Evolutionary conservation across 176 grass and related monocot genomes (phyloP).

Genomic region (Avena eriantha): DNA sequence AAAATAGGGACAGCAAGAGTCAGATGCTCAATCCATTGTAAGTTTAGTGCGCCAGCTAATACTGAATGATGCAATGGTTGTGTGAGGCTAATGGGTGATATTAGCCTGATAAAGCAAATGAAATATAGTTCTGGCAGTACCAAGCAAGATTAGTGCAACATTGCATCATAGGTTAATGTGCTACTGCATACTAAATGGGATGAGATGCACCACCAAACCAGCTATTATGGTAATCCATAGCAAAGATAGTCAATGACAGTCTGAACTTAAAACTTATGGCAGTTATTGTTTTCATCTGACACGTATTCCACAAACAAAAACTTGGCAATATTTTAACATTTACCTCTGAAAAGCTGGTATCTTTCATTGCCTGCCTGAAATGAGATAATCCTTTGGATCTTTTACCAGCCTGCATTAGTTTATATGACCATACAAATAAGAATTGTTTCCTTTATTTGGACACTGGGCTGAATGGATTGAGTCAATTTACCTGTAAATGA

Average conservation of each 20-base stretch:
- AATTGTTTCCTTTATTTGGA: not conserved
- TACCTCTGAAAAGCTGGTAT: slow-evolving; percentile 85
- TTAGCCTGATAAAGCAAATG: slow-evolving; percentile 30
- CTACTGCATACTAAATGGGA: slow-evolving; percentile 7
- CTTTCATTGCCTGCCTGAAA: slow-evolving; percentile 67
- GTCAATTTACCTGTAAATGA: slow-evolving; percentile 90
- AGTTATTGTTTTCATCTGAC: slow-evolving; percentile 7
- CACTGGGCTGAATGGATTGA: slow-evolving; percentile 12
- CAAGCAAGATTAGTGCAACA: slow-evolving; percentile 16
- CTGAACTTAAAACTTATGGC: slow-evolving; percentile 13
- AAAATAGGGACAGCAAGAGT: slow-evolving; percentile 19
- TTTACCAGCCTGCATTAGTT: slow-evolving; percentile 72
- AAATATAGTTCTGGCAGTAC: not conserved
- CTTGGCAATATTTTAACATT: slow-evolving; percentile 13
- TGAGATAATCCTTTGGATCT: slow-evolving; percentile 84
- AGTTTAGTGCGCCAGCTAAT: not conserved
- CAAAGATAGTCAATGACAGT: slow-evolving; percentile 2
- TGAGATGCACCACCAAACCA: slow-evolving; percentile 30
- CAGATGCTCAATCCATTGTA: not conserved
- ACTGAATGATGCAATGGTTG: slow-evolving; percentile 7
- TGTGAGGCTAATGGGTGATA: slow-evolving; percentile 17
- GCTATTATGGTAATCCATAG: slow-evolving; percentile 8
- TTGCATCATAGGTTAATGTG: not conserved
- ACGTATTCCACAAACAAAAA: not conserved
- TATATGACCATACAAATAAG: slow-evolving; percentile 46